phyloP scores from a whole-genome alignment of 2,329 filamentous ascomycete species.

The Ceratocystiopsis minuta region DNA sequence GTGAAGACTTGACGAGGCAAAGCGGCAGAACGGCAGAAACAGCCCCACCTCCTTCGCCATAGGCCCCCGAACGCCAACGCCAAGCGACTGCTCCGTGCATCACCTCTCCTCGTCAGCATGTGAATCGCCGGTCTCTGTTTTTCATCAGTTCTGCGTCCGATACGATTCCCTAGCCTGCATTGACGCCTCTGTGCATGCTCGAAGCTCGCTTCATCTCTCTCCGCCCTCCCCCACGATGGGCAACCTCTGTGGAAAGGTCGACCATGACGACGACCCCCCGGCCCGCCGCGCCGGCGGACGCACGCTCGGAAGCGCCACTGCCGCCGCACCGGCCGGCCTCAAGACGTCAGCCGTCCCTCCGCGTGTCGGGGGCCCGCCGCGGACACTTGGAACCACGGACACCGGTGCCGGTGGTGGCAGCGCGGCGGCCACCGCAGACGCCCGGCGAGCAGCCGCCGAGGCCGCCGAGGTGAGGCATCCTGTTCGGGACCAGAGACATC shows the following conservation, averaged over 20 bases:
- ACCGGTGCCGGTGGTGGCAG: conserved; percentile 12
- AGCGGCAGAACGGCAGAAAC: too few relatives aligned
- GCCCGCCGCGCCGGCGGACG: conserved; percentile 44
- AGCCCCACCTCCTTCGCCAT: too few relatives aligned
- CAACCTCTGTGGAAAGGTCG: conserved; percentile 63
- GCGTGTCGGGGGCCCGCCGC: conserved; percentile 34
- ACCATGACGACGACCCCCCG: conserved; percentile 41
- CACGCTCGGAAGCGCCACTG: conserved; percentile 39
- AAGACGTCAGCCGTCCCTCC: conserved; percentile 32
- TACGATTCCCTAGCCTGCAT: too few relatives aligned
- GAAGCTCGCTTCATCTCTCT: too few relatives aligned
- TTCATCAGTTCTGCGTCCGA: too few relatives aligned
- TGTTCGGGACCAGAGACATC: too few relatives aligned
- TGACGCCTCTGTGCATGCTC: too few relatives aligned
- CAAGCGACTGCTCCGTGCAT: too few relatives aligned
- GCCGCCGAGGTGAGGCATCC: conserved; percentile 60
- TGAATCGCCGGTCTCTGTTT: too few relatives aligned
- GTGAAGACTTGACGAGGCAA: too few relatives aligned
- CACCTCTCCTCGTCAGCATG: too few relatives aligned
- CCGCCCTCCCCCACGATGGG: conserved; percentile 41
- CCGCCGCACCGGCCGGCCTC: conserved; percentile 17
- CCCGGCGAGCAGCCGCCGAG: conserved; percentile 54
- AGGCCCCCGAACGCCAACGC: too few relatives aligned
- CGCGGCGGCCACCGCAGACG: conserved; percentile 29
- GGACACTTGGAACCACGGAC: conserved; percentile 41